Evolutionary conservation across 768 basidiomycete species (phyloP).

Genomic region (Tylopilus subfusipes): DNA sequence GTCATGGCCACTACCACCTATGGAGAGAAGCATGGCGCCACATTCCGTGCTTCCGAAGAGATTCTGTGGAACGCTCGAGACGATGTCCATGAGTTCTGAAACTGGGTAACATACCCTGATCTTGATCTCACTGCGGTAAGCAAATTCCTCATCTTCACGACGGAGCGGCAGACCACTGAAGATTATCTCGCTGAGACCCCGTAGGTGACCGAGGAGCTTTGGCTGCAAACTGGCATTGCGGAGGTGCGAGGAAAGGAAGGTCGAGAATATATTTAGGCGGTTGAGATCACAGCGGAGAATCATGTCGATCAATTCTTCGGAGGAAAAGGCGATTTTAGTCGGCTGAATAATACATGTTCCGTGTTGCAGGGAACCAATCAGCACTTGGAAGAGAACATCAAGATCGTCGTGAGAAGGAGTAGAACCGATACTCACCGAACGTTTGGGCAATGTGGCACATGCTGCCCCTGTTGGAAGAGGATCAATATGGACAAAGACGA

Average conservation of each 20-base stretch:
- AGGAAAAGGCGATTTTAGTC: conserved; percentile 58
- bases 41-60: conserved; percentile 81
- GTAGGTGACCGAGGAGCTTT: conserved; percentile 55
- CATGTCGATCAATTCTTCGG: conserved; percentile 71
- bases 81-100: conserved; percentile 11
- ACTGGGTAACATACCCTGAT: conserved; percentile 48
- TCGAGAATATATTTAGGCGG: conserved; percentile 70
- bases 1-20: conserved; percentile 49
- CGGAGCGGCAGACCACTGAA: conserved; percentile 64
- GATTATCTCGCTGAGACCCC: conserved; percentile 57
- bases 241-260: conserved; percentile 65
- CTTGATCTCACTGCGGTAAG: conserved; percentile 57
- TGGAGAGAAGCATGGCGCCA: conserved; percentile 64
- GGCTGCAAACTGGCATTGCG: conserved; percentile 56
- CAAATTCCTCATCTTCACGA: conserved; percentile 70
- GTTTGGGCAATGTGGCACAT: conserved; percentile 81
- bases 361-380: conserved; percentile 68
- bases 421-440: conserved; percentile 52
- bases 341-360: conserved; percentile 75
- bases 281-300: conserved; percentile 63
- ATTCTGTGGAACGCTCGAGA: conserved; percentile 45
- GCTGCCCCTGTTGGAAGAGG: conserved; percentile 57
- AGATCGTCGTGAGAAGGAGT: conserved; percentile 22
- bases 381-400: conserved; percentile 38
- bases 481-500: conserved; percentile 27